Evolutionary conservation across 2,329 filamentous ascomycete genomes (phyloP), one percentile per base, ranked within the genome.

Genomic region (Cladophialophora bantiana): DNA sequence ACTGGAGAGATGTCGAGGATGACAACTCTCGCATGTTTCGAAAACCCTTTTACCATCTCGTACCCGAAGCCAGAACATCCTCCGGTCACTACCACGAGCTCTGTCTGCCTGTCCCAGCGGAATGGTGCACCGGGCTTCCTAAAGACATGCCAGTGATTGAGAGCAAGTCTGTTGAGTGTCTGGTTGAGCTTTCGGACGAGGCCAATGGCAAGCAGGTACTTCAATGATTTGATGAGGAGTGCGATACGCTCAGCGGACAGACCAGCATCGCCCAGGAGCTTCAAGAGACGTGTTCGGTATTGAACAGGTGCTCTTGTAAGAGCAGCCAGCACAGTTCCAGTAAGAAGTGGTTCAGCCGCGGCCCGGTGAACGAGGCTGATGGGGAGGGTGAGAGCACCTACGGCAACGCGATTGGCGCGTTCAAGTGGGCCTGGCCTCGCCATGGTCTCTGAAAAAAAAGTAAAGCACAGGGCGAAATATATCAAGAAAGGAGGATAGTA

Each of bases 51-150:
- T 9, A 90, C 90, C 2, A 92, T 83, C 48, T 85, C 79, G 26
- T 85, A 86, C 13, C 91, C 91, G 73, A 94, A 93, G 0, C 91
- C 91, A 65, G 87, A 86, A 48, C 89, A 87, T 10, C 91, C 91
- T 7, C 92, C 91, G 0, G 91, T 69, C 62, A 73, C 66, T 35
- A 73, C 61, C 35, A 73, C 66, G 18, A 72, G 54, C 36, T 73
- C 72, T 7, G 83, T 84, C 71, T 78, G 72, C 52, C 63, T 35
- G 4, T 53, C 31, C 67, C 69, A 73, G 15, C 59, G n/a, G 64
- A 68, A 73, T 9, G 66, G 60, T 15, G 63, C 57, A 26, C 68
- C 68, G 77, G 77, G 20, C 70, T 71, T 54, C 70, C 62, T 57
- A 18, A 62, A 62, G 70, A 76, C 60, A 83, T 84, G 74, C 85